Evolutionary conservation across 2,329 filamentous ascomycete genomes (phyloP).

Genomic region (Coniochaeta hoffmannii): DNA sequence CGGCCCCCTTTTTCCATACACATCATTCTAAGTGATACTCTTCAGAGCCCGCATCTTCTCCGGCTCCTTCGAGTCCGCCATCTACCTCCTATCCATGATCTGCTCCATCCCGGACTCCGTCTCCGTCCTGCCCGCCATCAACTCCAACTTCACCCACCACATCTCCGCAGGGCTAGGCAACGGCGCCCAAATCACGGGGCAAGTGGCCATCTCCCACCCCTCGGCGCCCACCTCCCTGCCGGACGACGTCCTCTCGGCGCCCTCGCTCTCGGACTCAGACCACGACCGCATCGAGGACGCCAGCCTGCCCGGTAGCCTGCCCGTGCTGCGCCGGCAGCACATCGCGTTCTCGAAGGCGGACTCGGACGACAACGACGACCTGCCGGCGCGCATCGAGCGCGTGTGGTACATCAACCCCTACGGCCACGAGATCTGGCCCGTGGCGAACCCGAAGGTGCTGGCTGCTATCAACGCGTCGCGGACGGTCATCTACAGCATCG

Average conservation of each 20-base stretch:
- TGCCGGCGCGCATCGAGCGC: conserved; percentile 69
- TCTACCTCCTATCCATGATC: conserved; percentile 81
- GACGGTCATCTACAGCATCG: conserved; percentile 83
- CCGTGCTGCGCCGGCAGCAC: conserved; percentile 70
- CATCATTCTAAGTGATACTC: not conserved
- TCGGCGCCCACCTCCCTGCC: conserved; percentile 53
- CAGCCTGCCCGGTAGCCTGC: conserved; percentile 73
- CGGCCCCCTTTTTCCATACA: not conserved
- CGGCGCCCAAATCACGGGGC: conserved; percentile 74
- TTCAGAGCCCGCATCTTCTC: conserved; percentile 71
- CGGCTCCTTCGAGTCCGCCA: conserved; percentile 85
- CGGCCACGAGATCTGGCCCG: conserved; percentile 86
- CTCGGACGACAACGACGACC: conserved; percentile 55
- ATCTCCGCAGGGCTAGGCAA: conserved; percentile 77
- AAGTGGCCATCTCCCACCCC: conserved; percentile 88
- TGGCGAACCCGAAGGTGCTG: conserved; percentile 74
- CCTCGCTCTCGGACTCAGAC: conserved; percentile 26
- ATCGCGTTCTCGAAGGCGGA: conserved; percentile 74
- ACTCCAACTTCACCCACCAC: conserved; percentile 92
- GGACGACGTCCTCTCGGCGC: conserved; percentile 17
- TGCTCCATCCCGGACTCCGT: conserved; percentile 74
- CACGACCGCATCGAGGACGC: conserved; percentile 70
- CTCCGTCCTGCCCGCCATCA: conserved; percentile 80
- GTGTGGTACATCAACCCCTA: conserved; percentile 99
- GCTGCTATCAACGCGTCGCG: conserved; percentile 56